These are phyloP conservation scores for Penicillium sp. DNA, from an alignment of 2,329 filamentous ascomycete species.

Conservation along the genomic window DNA sequence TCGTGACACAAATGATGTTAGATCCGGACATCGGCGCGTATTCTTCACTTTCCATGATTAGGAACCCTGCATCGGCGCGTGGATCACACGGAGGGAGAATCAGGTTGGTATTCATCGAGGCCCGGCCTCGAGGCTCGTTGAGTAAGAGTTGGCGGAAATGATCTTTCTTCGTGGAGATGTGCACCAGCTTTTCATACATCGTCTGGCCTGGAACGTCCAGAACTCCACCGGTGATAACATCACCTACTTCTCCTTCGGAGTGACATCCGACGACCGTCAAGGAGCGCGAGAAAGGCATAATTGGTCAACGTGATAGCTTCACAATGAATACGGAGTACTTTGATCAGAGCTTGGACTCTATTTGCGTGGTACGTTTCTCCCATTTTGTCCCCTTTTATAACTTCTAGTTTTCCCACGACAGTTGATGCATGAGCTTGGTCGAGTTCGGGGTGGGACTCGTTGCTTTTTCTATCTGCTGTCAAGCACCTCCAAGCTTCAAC, in stretches of 20 bases:
- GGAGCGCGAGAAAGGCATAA: constrained; percentile 20
- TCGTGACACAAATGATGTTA: constrained; percentile 43
- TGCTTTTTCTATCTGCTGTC: no score
- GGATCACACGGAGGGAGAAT: constrained; percentile 43
- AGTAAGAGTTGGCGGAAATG: constrained; percentile 41
- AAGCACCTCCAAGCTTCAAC: no score
- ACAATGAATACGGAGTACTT: background rate
- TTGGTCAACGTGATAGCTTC: background rate
- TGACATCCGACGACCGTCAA: constrained; percentile 24
- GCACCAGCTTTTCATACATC: constrained; percentile 46
- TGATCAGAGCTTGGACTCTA: no score
- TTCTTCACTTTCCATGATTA: constrained; percentile 46
- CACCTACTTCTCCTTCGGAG: constrained; percentile 40
- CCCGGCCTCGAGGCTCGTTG: constrained; percentile 45
- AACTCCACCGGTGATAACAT: constrained; percentile 48
- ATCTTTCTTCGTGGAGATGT: constrained; percentile 41
- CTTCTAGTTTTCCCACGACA: no score
- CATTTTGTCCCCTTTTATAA: constrained; percentile 2
- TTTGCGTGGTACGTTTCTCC: no score
- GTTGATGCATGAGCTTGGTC: no score
- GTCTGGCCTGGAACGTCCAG: constrained; percentile 40
- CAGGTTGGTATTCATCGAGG: constrained; percentile 40
- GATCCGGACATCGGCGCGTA: constrained; percentile 45
- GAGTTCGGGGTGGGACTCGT: no score
- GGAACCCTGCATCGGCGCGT: constrained; percentile 42